Percentiles rank a stretch among this genome's conserved stretches.
Conservation (phyloP, 2,329 filamentous ascomycete genomes). For the Arachnomyces sp. region DNA sequence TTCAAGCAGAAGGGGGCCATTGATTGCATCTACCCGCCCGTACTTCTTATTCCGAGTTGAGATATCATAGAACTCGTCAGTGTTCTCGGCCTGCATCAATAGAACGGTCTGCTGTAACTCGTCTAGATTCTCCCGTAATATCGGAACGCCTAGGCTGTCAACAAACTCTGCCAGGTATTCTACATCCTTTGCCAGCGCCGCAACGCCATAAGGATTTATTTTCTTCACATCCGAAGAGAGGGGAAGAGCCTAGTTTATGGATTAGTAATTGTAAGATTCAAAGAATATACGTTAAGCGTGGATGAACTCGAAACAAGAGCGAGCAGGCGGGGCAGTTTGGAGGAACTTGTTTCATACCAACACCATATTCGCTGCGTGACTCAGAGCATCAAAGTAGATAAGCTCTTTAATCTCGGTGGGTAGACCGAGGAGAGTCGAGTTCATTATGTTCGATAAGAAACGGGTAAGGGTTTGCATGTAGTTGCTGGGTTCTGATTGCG, state of each 20-base stretch:
- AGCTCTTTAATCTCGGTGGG: slow-evolving; percentile 94
- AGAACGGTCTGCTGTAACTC: slow-evolving; percentile 89
- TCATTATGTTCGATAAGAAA: slow-evolving; percentile 95
- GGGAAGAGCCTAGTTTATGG: slow-evolving; percentile 56
- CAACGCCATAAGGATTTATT: slow-evolving; percentile 81
- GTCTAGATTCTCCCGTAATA: slow-evolving; percentile 80
- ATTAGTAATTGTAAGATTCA: slow-evolving; percentile 8
- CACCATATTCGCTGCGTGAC: slow-evolving; percentile 81
- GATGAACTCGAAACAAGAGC: no score
- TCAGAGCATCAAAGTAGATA: slow-evolving; percentile 94
- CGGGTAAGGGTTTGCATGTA: slow-evolving; percentile 94
- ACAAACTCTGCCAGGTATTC: slow-evolving; percentile 81
- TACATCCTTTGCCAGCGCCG: slow-evolving; percentile 74
- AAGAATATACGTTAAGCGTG: slow-evolving; percentile 14
- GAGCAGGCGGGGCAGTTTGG: no score
- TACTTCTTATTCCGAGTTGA: slow-evolving; percentile 88
- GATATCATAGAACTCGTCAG: slow-evolving; percentile 96
- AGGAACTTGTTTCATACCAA: slow-evolving; percentile 46
- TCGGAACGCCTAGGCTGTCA: slow-evolving; percentile 75
- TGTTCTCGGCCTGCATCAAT: slow-evolving; percentile 76
- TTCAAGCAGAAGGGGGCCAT: slow-evolving; percentile 81
- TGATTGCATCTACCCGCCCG: slow-evolving; percentile 81
- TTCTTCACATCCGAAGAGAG: slow-evolving; percentile 70
- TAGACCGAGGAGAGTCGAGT: slow-evolving; percentile 82
- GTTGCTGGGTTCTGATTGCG: slow-evolving; percentile 68